Evolutionary conservation across 75 land plant genomes (phyloP), one percentile per base, ranked within the genome.

Genomic region (Ceratopteris richardii): DNA sequence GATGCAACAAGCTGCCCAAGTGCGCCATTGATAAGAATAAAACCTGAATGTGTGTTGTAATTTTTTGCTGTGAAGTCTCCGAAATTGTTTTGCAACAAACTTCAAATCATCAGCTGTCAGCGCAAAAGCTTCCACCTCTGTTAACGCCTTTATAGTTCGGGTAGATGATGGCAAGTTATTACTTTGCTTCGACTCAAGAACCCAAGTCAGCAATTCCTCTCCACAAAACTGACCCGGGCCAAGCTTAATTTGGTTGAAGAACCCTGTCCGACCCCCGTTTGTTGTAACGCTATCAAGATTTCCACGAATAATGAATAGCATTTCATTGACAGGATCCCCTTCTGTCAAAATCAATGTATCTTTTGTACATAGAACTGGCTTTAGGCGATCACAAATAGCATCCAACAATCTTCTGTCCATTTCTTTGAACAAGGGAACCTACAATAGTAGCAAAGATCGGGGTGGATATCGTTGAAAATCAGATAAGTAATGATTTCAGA

Each of bases 171-270:
- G 97, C 21, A 91, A 58, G 55, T 71, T 75, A 18, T 46, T 33
- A 13, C 72, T 42, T 13, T 78, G 77, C 42, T 71, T 79, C 21
- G 82, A 78, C n/a, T 71, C 69, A 40, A 91, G 63, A 14, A 83
- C 88, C 97, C 97, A 91, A 31, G 97, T 62, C 0, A 87, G 76
- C 5, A 91, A 66, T 54, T 91, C 97, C 39, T 91, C 92, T 0
- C 97, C 92, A 69, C 92, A 87, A 66, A 91, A 91, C 48, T 82
- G 79, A 0, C 93, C 97, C 20, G 92, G 85, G 11, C 73, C 71
- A 18, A 91, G 60, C 1, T 65, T 79, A n/a, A 69, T 80, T 16
- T 77, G 79, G 40, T 79, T 86, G 79, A 79, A 87, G 59, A 81
- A 82, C 18, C 93, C 84, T 16, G 82, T 72, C 12, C 85, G 42